Evolutionary conservation across 23 red algal genomes (phyloP), one percentile per base, ranked within the genome.

Genomic region (Pyropia haitanensis): DNA sequence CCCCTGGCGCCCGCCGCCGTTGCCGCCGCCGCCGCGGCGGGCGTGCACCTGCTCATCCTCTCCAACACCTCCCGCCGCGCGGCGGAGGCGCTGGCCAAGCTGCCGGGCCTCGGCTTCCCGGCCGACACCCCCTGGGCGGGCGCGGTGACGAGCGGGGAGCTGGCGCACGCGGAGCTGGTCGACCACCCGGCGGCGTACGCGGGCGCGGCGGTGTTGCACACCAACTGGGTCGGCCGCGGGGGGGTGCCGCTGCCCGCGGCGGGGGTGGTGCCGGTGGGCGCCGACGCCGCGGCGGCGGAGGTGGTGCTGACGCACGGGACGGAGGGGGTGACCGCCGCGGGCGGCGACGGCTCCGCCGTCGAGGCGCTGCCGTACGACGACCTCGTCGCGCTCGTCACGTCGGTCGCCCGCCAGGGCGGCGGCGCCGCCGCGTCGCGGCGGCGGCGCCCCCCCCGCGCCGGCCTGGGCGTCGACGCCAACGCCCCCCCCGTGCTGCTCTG

Each of bases 251-350:
- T 72, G 21, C 48, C 57, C 20, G 65, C 70, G 48, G 57, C 72
- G 24, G 65, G 48, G 24, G 2, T 26, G 2, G 23, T 21, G 39
- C 59, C 51, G 7, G 33, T 85, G 53, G 61, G 55, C 9, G 53
- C 65, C 34, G 27, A 65, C 16, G 58, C 78, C n/a, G 69, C 63
- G 19, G 51, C 31, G 17, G 65, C 81, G 46, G 88, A 91, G 39
- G 26, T 85, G 19, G 65, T 93, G 27, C 48, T 93, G 14, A 81
- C 88, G 14, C 88, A 93, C 51, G 88, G 88, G 32, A 85, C 79
- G 6, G 88, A 93, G 57, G 88, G 88, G 48, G 63, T 93, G n/a
- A 75, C 68, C n/a, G 24, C 3, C 14, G 25, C 44, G 3, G 78
- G 73, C 29, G 71, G 49, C 10, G 68, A 72, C 28, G 68, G 52